phyloP scores from a whole-genome alignment of 768 basidiomycete species.

The Amanita phalloides region DNA sequence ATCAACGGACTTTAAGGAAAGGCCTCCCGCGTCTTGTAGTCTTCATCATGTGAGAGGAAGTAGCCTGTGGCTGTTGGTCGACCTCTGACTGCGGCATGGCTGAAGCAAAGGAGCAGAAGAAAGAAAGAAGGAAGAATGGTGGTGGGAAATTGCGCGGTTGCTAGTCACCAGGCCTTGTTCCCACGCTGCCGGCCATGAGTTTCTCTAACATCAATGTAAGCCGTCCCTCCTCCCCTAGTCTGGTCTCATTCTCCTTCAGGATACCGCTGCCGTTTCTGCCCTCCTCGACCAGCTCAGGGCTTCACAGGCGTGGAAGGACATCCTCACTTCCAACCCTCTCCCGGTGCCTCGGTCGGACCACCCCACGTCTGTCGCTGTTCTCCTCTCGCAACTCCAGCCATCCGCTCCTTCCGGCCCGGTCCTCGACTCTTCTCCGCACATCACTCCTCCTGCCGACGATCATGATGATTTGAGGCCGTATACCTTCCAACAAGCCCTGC shows the following conservation, averaged over 20 bases:
- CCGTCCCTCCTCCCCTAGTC: conserved; percentile 4
- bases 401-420: not conserved
- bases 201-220: conserved; percentile 50
- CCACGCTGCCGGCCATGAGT: conserved; percentile 25
- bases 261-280: conserved; percentile 54
- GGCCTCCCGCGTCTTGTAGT: conserved; percentile 93
- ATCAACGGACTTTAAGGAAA: conserved; percentile 66
- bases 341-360: conserved; percentile 4
- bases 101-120: conserved; percentile 29
- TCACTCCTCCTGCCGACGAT: not conserved
- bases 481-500: conserved; percentile 64
- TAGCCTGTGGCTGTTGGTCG: conserved; percentile 40
- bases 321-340: not conserved
- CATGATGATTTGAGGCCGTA: conserved; percentile 34
- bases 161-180: conserved; percentile 28
- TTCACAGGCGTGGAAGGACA: conserved; percentile 62
- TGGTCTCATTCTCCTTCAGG: conserved; percentile 27
- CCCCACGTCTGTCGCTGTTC: conserved; percentile 37
- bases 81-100: conserved; percentile 20
- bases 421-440: not conserved
- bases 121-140: conserved; percentile 31
- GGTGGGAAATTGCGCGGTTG: conserved; percentile 33
- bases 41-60: conserved; percentile 96
- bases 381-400: conserved; percentile 49
- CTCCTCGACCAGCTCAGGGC: conserved; percentile 58